Evolutionary conservation across 225 moss, liverwort and hornwort genomes (phyloP).

Genomic region (Sphagnum contortum): DNA sequence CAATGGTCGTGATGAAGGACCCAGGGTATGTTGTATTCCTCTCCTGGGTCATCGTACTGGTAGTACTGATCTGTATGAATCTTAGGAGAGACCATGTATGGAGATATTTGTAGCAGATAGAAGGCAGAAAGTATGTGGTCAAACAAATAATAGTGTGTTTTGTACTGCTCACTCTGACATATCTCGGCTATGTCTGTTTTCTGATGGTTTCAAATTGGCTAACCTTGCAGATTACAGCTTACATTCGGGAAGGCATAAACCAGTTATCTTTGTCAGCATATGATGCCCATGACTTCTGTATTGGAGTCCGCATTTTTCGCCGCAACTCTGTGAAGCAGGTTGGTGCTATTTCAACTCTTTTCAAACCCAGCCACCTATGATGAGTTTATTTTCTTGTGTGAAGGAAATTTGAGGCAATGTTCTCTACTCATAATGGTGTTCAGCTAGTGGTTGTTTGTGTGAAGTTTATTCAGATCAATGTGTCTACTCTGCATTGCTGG

Average conservation of each 20-base stretch:
- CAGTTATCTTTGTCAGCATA: slow-evolving; percentile 72
- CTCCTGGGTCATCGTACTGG: background rate
- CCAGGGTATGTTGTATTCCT: slow-evolving; percentile 43
- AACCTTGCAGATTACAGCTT: slow-evolving; percentile 48
- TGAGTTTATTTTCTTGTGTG: background rate
- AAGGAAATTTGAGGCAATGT: too few species aligned
- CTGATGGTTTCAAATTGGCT: background rate
- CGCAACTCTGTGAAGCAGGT: slow-evolving; percentile 75
- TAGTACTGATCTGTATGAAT: background rate
- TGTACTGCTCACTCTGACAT: too few species aligned
- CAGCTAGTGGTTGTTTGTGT: too few species aligned
- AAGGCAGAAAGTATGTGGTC: too few species aligned
- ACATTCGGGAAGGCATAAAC: slow-evolving; percentile 70
- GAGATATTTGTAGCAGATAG: too few species aligned
- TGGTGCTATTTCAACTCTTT: background rate
- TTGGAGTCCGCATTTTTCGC: slow-evolving; percentile 81
- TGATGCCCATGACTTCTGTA: slow-evolving; percentile 76
- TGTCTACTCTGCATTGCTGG: too few species aligned
- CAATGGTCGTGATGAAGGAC: slow-evolving; percentile 95
- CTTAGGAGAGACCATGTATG: too few species aligned
- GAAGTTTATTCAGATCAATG: background rate
- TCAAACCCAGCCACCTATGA: background rate
- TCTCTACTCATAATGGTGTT: too few species aligned
- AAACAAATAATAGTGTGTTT: too few species aligned
- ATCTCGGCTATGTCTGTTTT: background rate